Percentiles rank a stretch among this genome's conserved stretches.
Conservation (phyloP, 2,329 filamentous ascomycete genomes). For the Berkeleyomyces rouxiae region DNA sequence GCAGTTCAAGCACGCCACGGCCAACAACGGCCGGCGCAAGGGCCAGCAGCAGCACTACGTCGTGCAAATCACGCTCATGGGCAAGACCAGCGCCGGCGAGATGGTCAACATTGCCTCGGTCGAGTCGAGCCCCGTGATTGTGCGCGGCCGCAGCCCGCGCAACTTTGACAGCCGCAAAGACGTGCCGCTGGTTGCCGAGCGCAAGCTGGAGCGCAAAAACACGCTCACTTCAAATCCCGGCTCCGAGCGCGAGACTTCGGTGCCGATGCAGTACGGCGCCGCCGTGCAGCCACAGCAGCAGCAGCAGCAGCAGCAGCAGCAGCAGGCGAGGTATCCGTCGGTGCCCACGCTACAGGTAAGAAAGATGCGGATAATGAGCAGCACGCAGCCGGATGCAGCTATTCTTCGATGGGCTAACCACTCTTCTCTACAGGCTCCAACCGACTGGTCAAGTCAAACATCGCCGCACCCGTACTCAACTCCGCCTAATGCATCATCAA, state of each 20-base stretch:
- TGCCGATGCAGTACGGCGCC: conserved; percentile 15
- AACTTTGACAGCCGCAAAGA: conserved; percentile 91
- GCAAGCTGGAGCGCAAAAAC: conserved; percentile 31
- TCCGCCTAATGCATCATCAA: background rate
- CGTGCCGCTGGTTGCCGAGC: conserved; percentile 49
- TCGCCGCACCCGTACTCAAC: background rate
- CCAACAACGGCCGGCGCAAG: conserved; percentile 87
- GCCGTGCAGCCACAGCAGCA: background rate
- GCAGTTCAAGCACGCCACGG: conserved; percentile 91
- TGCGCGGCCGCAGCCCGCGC: conserved; percentile 76
- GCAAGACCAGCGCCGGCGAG: conserved; percentile 52
- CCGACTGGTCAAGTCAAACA: background rate
- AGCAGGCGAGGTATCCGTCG: conserved; percentile 9
- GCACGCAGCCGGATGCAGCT: too few species aligned
- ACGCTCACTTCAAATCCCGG: conserved; percentile 16
- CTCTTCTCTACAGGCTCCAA: background rate
- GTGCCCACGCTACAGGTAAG: background rate
- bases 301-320: background rate
- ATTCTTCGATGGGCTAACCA: too few species aligned
- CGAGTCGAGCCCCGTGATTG: conserved; percentile 83
- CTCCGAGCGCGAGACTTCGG: conserved; percentile 10
- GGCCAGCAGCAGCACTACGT: conserved; percentile 92
- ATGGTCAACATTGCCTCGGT: conserved; percentile 66
- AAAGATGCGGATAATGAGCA: background rate
- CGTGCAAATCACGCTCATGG: conserved; percentile 68